phyloP scores from a whole-genome alignment of 2,329 filamentous ascomycete species.

The Aspergillus ibericus region DNA sequence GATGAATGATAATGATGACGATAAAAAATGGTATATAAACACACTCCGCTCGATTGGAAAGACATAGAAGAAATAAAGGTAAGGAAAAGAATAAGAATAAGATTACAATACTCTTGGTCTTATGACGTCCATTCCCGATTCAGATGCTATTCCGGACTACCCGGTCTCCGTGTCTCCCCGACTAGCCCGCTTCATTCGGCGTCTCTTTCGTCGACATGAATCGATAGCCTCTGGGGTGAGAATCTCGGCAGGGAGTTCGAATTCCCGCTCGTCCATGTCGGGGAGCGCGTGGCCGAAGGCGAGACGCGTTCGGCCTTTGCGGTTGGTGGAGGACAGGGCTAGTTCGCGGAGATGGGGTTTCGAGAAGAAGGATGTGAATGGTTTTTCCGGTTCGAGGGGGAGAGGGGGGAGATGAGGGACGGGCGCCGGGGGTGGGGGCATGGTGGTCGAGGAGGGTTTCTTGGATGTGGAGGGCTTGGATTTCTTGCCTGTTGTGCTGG shows the following conservation, averaged over 20 bases:
- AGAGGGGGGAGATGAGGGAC: conserved; percentile 23
- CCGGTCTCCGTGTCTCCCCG: conserved; percentile 7
- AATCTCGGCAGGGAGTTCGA: conserved; percentile 68
- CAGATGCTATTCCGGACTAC: not conserved
- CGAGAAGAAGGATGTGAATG: conserved; percentile 83
- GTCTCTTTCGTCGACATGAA: conserved; percentile 41
- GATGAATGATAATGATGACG: no score
- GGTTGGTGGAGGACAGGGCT: conserved; percentile 66
- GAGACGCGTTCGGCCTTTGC: conserved; percentile 67
- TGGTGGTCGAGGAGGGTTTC: not conserved
- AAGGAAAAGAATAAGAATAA: no score
- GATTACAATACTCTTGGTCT: no score
- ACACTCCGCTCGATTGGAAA: no score
- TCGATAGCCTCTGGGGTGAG: conserved; percentile 45
- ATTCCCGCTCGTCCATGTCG: conserved; percentile 69
- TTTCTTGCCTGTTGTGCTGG: conserved; percentile 39
- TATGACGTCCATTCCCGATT: no score
- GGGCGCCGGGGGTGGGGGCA: conserved; percentile 4
- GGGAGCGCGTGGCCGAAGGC: conserved; percentile 84
- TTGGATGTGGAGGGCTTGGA: conserved; percentile 22
- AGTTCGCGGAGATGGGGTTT: conserved; percentile 78
- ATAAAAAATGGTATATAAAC: no score
- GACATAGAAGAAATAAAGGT: no score
- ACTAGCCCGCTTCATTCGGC: conserved; percentile 36
- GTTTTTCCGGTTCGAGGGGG: conserved; percentile 46